Evolutionary conservation across 805 yeast species (phyloP), one percentile per base, ranked within the genome.

Genomic region (Kregervanrija pseudodelftensis): DNA sequence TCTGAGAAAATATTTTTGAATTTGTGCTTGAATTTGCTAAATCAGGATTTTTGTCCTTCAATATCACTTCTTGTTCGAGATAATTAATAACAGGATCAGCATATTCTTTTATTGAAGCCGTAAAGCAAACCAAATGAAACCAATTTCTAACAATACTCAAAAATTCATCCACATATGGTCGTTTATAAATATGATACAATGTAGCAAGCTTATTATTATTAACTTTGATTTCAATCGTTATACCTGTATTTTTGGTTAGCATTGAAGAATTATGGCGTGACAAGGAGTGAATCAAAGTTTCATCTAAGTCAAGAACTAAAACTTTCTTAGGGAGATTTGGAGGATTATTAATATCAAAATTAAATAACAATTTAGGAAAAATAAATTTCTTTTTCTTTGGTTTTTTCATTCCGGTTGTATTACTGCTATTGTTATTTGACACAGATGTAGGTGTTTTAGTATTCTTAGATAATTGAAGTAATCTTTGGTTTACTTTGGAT

Each of bases 41-140:
- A n/a, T 40, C 14, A 9, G 44, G 14, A 28, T 40, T 37, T 30
- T 52, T 51, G 44, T 59, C 61, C 37, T 54, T 59, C 11, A 55
- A 65, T 55, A 55, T 38, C 22, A 58, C 66, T 44, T 82, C 86
- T 55, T 74, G 72, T 61, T 91, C 98, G 15, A 91, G 69, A 80
- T 90, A 86, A 64, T 91, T 91, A 42, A 93, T 86, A 41, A 93
- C 95, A 0, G 99, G 98, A 58, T 93, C 99, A 0, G 99, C 98
- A 58, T 93, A 93, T 59, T 88, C 96, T 61, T 81, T 79, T 49
- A 93, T 90, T 35, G 95, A 84, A 2, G 99, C 99, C 0, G 99
- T 93, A 69, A 93, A 93, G 9, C 95, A 79, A 31, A 89, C 90
- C 37, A 93, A 68, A 53, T 88, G 84, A 65, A 77, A 93, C 97